Evolutionary conservation across 805 yeast species (phyloP), one percentile per base, ranked within the genome.

Genomic region (Debaryomyces prosopidis): DNA sequence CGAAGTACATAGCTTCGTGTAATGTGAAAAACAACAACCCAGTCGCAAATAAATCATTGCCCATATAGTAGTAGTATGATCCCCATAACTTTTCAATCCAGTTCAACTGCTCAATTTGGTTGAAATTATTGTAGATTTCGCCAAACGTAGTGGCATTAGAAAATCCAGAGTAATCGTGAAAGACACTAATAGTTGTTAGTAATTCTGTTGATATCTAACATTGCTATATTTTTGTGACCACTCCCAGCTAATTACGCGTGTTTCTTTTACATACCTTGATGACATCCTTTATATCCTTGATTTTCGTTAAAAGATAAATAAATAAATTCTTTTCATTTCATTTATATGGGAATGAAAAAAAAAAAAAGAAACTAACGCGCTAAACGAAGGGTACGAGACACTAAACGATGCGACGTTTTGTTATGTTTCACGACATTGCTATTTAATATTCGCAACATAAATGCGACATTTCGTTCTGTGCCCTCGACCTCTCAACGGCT

Each of bases 1-100:
- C 83, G 53, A 80, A 80, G 55, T 80, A 80, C 62, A 75, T 72
- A n/a, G 78, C 11, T 52, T 80, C 85, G 53, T 80, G 85, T 14
- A 75, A 68, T n/a, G 71, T 51, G 56, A 80, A 80, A 59, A 80
- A 77, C 42, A 80, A 56, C 19, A 80, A 66, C 2, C 85, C 85
- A 8, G 85, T 80, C 18, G 85, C 85, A 41, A 80, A 69, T 14
- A 74, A 63, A 49, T 80, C 85, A 53, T 79, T 79, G 47, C 70
- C 71, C 62, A 80, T 75, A 58, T 76, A 79, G 9, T 68, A 65
- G 60, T 80, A 80, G 75, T 79, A 80, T 5, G 82, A 60, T 9
- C 79, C 81, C 85, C 85, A 80, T 26, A 71, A 34, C 49, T 72
- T 73, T 55, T 80, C 84, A 14, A 71, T 35, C 10, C 62, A 10